Evolutionary conservation across 768 basidiomycete genomes (phyloP).

Genomic region (Boletus bicolor): DNA sequence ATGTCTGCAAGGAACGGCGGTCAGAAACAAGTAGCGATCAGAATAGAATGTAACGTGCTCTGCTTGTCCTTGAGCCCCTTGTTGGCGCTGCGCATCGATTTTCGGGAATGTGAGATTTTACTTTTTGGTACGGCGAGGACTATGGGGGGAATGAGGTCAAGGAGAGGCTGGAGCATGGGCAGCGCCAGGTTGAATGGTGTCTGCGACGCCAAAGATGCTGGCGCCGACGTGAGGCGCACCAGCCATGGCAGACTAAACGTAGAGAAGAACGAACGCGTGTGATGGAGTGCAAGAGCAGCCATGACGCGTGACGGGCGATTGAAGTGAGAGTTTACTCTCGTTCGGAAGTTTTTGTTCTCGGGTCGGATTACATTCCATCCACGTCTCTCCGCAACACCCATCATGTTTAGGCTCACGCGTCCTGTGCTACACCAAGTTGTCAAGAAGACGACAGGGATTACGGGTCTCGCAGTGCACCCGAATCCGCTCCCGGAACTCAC

Average conservation of each 20-base stretch:
- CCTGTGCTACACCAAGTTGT: slow-evolving; percentile 60
- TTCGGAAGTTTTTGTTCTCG: background rate
- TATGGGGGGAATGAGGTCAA: slow-evolving; percentile 83
- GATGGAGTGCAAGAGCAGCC: slow-evolving; percentile 40
- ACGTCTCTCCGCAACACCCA: slow-evolving; percentile 22
- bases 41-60: slow-evolving; percentile 44
- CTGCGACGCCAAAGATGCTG: slow-evolving; percentile 6
- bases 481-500: slow-evolving; percentile 79
- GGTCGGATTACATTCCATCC: background rate
- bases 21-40: slow-evolving; percentile 1
- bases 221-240: slow-evolving; percentile 12
- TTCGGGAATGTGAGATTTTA: slow-evolving; percentile 89
- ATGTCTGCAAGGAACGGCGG: slow-evolving; percentile 54
- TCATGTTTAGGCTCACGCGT: slow-evolving; percentile 76
- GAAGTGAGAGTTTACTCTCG: background rate
- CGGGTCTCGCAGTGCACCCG: slow-evolving; percentile 80
- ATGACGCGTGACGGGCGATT: slow-evolving; percentile 22
- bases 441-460: slow-evolving; percentile 82
- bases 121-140: slow-evolving; percentile 92
- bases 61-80: slow-evolving; percentile 94
- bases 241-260: slow-evolving; percentile 26
- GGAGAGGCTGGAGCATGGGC: slow-evolving; percentile 44
- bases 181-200: slow-evolving; percentile 34
- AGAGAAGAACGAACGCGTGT: slow-evolving; percentile 29
- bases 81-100: slow-evolving; percentile 92